Evolutionary conservation across 768 basidiomycete genomes (phyloP).

Genomic region (Termitomyces sp.): DNA sequence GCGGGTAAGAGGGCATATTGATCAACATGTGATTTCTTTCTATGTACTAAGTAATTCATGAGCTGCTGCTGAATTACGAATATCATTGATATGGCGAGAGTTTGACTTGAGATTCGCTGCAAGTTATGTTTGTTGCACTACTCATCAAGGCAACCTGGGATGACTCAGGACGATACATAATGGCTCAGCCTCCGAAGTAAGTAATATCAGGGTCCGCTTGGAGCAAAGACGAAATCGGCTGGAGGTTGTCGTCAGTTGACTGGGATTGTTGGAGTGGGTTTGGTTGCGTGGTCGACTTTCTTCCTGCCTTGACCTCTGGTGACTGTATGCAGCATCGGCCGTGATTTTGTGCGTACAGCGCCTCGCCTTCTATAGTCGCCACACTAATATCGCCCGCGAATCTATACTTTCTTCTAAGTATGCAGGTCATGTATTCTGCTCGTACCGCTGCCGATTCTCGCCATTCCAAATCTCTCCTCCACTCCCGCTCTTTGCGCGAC

Average conservation of each 20-base stretch:
- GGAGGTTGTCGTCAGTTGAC: neutral
- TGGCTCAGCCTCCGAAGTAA: no score
- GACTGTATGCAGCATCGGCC: conserved; percentile 11
- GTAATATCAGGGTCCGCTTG: no score
- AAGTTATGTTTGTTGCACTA: neutral
- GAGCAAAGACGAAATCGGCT: no score
- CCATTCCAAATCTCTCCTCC: conserved; percentile 10
- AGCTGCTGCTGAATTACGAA: conserved; percentile 1
- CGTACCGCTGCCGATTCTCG: conserved; percentile 7
- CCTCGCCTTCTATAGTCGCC: neutral
- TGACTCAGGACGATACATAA: no score
- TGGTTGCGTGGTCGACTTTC: conserved; percentile 12
- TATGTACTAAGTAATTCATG: conserved; percentile 16
- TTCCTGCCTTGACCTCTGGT: conserved; percentile 8
- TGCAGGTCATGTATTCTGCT: conserved; percentile 18
- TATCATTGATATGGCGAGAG: conserved; percentile 6
- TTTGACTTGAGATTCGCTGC: neutral
- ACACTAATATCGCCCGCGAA: neutral
- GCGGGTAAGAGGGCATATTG: conserved; percentile 77
- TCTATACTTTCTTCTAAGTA: conserved; percentile 9
- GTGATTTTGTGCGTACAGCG: conserved; percentile 4
- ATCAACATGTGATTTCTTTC: conserved; percentile 11
- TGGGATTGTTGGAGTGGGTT: conserved; percentile 10
- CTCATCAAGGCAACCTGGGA: no score
- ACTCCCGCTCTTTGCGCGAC: conserved; percentile 17